These are phyloP conservation scores for Viridothelium virens DNA, from an alignment of 495 filamentous ascomycete species.

Conservation along the genomic window DNA sequence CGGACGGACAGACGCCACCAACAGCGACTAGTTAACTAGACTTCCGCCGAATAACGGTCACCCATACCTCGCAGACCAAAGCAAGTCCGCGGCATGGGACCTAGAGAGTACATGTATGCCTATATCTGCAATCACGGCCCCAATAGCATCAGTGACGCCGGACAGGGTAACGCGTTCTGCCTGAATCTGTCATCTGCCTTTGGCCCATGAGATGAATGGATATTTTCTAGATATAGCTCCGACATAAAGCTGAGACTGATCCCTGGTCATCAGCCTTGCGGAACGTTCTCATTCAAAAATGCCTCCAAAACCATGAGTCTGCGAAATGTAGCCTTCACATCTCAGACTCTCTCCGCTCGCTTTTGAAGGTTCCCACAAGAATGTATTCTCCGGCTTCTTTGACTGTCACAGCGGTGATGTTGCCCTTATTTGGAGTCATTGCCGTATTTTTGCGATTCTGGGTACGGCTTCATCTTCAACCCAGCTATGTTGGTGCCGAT, in stretches of 20 bases:
- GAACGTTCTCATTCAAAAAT: neutral
- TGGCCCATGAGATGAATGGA: neutral
- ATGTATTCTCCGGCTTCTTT: neutral
- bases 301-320: neutral
- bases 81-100: neutral
- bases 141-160: neutral
- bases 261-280: neutral
- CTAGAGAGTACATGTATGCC: neutral
- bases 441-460: neutral
- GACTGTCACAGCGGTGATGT: neutral
- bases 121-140: neutral
- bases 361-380: neutral
- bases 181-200: neutral
- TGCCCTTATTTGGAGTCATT: neutral
- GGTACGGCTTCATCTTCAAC: neutral
- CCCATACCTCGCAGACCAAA: too few species aligned
- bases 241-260: neutral
- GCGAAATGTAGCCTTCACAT: neutral
- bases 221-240: neutral
- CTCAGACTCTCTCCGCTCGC: neutral
- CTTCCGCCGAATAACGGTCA: too few species aligned
- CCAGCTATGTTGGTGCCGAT: conserved; percentile 1
- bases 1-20: too few species aligned
- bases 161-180: neutral
- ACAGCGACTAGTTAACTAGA: too few species aligned